Conservation (phyloP, 768 basidiomycete genomes). For the Tricholoma terreum region DNA sequence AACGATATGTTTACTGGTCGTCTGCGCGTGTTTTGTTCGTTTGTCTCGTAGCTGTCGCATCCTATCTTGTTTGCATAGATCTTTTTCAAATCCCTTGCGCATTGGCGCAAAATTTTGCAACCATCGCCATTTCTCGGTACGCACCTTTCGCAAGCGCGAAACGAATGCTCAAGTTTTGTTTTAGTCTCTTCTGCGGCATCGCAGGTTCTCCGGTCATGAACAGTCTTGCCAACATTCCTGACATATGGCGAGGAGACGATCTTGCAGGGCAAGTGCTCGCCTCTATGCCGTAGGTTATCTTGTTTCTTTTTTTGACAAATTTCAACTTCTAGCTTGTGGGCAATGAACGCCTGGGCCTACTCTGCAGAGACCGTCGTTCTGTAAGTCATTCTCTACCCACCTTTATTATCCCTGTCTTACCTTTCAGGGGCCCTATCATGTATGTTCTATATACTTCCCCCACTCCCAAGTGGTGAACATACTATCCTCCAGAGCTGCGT, state of each 20-base stretch:
- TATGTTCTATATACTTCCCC: not conserved
- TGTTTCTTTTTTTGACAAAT: not conserved
- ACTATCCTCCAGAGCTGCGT: slow-evolving; percentile 9
- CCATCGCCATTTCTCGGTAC: slow-evolving; percentile 18
- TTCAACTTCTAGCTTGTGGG: slow-evolving; percentile 13
- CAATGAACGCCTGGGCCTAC: slow-evolving; percentile 23
- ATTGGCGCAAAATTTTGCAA: slow-evolving; percentile 13
- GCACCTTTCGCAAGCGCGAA: not conserved
- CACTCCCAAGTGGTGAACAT: not conserved
- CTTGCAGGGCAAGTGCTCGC: slow-evolving; percentile 6
- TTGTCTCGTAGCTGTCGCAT: slow-evolving; percentile 2
- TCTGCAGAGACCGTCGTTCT: slow-evolving; percentile 15
- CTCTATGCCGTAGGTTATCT: not conserved
- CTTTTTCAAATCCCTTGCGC: slow-evolving; percentile 20
- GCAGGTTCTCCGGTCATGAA: slow-evolving; percentile 16
- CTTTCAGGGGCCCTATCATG: slow-evolving; percentile 16
- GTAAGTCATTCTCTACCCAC: not conserved
- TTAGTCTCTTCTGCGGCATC: slow-evolving; percentile 17
- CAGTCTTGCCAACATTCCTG: slow-evolving; percentile 19
- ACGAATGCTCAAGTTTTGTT: not conserved
- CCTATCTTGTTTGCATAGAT: slow-evolving; percentile 16
- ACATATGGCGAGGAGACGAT: slow-evolving; percentile 19
- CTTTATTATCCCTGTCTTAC: not conserved
- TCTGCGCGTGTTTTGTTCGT: slow-evolving; percentile 14
- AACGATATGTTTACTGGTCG: slow-evolving; percentile 11